Evolutionary conservation across 495 filamentous ascomycete species (phyloP), one percentile per base, ranked within the genome.

Genomic region (Neurospora sp.): DNA sequence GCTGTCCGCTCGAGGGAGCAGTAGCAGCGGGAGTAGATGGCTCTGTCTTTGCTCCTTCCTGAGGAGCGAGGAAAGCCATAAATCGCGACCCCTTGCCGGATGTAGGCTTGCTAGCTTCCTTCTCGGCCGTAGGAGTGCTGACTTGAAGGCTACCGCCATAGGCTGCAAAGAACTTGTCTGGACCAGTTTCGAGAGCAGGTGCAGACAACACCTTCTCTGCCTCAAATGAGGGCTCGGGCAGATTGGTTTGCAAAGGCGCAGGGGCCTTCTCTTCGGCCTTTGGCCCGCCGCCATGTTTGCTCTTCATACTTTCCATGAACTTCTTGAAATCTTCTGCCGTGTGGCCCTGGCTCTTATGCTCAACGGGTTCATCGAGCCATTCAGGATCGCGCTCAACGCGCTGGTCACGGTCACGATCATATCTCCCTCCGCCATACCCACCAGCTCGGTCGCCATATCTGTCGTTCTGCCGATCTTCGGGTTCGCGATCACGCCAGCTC

Each of bases 301-400:
- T 83, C 80, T 95, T 97, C 94, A 97, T 96, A 70, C 84, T 85
- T 76, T 96, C 93, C 83, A 98, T 97, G 89, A 96, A 99, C 73
- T 91, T 91, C 82, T 97, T 91, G 80, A 99, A 98, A 72, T 98
- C 94, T 77, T 96, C 94, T 78, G 92, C 91, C 11, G 92, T 97
- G 78, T 92, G 92, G 21, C 86, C 89, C 72, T 89, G 89, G 62
- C 86, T 80, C 74, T 90, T 90, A 70, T 91, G 88, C 69, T 91
- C 92, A 45, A 89, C 89, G 40, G 90, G 90, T 72, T 92, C 89
- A 79, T 96, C 93, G 81, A 95, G 83, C 92, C 92, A 94, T 79
- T 96, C 94, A 43, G 92, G 93, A 70, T 97, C 93, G 76, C 90
- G 90, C 77, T 96, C 93, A 66, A 88, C 82, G 73, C 87, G 86